These are phyloP conservation scores for Oidiodendron maius DNA, from an alignment of 495 filamentous ascomycete species.

Conservation along the genomic window DNA sequence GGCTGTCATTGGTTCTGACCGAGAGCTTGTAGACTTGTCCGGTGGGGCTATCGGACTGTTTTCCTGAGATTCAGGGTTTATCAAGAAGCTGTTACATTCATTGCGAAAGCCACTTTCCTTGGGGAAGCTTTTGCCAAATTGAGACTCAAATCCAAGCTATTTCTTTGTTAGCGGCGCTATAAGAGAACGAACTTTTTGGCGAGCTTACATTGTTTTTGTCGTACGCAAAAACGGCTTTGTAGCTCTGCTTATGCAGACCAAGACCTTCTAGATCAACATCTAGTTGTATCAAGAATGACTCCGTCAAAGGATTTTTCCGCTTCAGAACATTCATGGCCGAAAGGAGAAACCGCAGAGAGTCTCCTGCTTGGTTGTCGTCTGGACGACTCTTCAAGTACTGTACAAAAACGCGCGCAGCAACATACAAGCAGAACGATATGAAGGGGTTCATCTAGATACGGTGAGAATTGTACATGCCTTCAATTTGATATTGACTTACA, in stretches of 20 bases:
- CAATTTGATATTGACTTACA: slow-evolving; percentile 48
- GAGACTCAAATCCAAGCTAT: slow-evolving; percentile 18
- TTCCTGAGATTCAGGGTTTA: slow-evolving; percentile 5
- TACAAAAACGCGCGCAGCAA: slow-evolving; percentile 89
- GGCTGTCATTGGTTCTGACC: slow-evolving; percentile 3
- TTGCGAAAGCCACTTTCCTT: slow-evolving; percentile 10
- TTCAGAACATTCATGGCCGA: slow-evolving; percentile 85
- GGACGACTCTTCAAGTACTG: slow-evolving; percentile 89
- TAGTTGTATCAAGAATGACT: slow-evolving; percentile 91
- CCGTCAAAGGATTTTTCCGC: slow-evolving; percentile 82
- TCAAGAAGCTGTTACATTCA: slow-evolving; percentile 16
- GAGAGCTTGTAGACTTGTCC: background rate
- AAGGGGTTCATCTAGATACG: slow-evolving; percentile 83
- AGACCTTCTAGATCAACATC: slow-evolving; percentile 82
- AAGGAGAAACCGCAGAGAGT: slow-evolving; percentile 84
- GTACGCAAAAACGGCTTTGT: slow-evolving; percentile 42
- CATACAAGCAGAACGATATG: slow-evolving; percentile 92
- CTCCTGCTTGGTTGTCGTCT: slow-evolving; percentile 72
- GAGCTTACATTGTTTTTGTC: slow-evolving; percentile 42
- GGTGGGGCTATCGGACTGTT: background rate
- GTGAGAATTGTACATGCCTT: slow-evolving; percentile 5
- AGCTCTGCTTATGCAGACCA: slow-evolving; percentile 44
- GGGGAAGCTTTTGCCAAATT: slow-evolving; percentile 13
- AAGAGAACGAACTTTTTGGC: background rate
- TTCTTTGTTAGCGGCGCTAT: slow-evolving; percentile 8